phyloP scores from a whole-genome alignment of 2,329 filamentous ascomycete species.

The Nigrograna mackinnonii region DNA sequence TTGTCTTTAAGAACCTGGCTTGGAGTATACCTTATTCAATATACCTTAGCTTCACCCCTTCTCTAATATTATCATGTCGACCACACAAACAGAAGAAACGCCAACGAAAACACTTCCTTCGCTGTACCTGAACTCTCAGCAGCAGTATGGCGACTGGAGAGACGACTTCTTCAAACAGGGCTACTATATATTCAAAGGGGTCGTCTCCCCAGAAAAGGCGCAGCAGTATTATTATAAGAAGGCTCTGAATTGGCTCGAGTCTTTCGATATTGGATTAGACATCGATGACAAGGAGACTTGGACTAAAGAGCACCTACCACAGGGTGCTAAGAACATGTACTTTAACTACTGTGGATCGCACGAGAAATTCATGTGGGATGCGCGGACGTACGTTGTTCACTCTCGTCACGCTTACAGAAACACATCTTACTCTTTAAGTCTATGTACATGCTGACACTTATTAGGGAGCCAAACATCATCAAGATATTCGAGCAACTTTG shows the following conservation, averaged over 20 bases:
- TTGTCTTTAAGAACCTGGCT: too few species aligned
- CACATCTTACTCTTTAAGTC: constrained; percentile 1
- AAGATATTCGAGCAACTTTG: constrained; percentile 40
- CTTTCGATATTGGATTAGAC: constrained; percentile 47
- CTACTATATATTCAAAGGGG: constrained; percentile 46
- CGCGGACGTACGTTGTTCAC: too few species aligned
- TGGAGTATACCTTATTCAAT: too few species aligned
- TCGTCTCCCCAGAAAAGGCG: constrained; percentile 42
- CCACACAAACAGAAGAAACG: too few species aligned
- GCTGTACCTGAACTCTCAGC: too few species aligned
- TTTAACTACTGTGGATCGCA: constrained; percentile 41
- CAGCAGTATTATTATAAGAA: constrained; percentile 45
- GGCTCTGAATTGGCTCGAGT: constrained; percentile 47
- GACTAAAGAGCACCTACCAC: constrained; percentile 41
- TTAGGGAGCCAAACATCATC: constrained; percentile 43
- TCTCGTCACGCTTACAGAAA: too few species aligned
- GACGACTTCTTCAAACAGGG: constrained; percentile 48
- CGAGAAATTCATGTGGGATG: constrained; percentile 48
- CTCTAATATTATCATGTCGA: too few species aligned
- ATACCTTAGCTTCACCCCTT: too few species aligned
- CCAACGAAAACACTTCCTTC: too few species aligned
- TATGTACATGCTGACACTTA: background rate
- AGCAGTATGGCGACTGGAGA: constrained; percentile 43
- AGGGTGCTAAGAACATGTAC: constrained; percentile 50
- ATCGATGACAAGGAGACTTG: constrained; percentile 36